phyloP scores from a whole-genome alignment of 768 basidiomycete genomes.

The Rickenella mellea region DNA sequence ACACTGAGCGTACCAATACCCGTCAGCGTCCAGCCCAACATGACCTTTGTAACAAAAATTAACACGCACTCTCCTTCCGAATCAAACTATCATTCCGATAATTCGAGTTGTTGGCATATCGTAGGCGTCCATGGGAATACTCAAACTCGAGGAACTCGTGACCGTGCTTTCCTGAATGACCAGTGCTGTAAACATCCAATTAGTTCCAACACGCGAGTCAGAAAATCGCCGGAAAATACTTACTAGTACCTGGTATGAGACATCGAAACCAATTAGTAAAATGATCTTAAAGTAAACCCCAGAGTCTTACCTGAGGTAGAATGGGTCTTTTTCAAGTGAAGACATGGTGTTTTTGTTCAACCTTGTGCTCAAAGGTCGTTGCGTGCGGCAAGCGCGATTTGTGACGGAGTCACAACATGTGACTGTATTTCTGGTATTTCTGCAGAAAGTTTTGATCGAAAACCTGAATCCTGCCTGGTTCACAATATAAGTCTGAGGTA shows the following conservation, averaged over 20 bases:
- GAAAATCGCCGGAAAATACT: constrained; percentile 13
- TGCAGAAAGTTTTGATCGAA: no score
- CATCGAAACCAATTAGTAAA: constrained; percentile 13
- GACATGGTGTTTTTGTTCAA: no score
- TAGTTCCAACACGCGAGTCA: constrained; percentile 7
- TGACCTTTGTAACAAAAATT: background rate
- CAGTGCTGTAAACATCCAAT: constrained; percentile 49
- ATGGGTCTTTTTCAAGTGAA: constrained; percentile 59
- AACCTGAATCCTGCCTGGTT: no score
- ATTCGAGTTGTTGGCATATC: constrained; percentile 99
- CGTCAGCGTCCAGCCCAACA: background rate
- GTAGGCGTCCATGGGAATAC: constrained; percentile 90
- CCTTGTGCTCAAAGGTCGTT: no score
- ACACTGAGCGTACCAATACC: constrained; percentile 62
- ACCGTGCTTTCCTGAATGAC: constrained; percentile 97
- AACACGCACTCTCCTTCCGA: constrained; percentile 88
- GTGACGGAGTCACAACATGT: no score
- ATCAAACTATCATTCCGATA: constrained; percentile 97
- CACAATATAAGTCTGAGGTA: no score
- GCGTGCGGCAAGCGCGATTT: no score
- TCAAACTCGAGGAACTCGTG: constrained; percentile 99
- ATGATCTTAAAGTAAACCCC: constrained; percentile 10
- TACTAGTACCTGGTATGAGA: constrained; percentile 39
- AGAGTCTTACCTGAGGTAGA: constrained; percentile 59
- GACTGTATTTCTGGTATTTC: no score